Evolutionary conservation across 345 rosid genomes (phyloP), one percentile per base, ranked within the genome.

Genomic region (Salix viminalis): DNA sequence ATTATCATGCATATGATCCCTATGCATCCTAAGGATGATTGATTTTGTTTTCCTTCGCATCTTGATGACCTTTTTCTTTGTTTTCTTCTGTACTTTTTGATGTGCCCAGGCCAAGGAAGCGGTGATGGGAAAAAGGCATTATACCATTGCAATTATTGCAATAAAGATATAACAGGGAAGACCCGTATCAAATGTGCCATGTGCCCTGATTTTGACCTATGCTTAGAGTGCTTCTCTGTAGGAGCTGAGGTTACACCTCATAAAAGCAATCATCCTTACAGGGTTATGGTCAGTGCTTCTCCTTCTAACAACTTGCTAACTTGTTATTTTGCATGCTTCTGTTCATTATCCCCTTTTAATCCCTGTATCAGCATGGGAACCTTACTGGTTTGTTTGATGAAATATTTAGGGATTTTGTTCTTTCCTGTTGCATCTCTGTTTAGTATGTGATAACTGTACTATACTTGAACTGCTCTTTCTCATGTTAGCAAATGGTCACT

Each of bases 101-200:
- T 68, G 81, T 74, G 77, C 41, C 64, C 83, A 93, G 98, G 94
- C 86, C 90, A 84, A 87, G 97, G 95, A 83, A 48, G 86, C 0
- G 72, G 86, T 75, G 98, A 94, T 66, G 97, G 98, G 83, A 94
- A 94, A 79, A 87, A 79, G 86, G 90, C 94, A 71, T 75, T 85
- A n/a, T 96, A 92, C 84, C 97, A 93, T 87, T 96, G 99, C 74
- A 94, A 96, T 81, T 96, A 96, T 73, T 96, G 99, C 87, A 90
- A 96, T 85, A 96, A 96, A 85, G 99, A 96, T 71, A 87, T 96
- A 73, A 89, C 95, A 0, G 98, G 98, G 76, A 92, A 87, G 80
- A 89, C 94, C 76, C 91, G 97, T 67, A 94, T 96, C 71, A 96
- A 96, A 73, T 96, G 99, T 86, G 98, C 92, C 41, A 65, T 84